phyloP scores from a whole-genome alignment of 164 flowering plant genomes.

The Vitis cinerea region DNA sequence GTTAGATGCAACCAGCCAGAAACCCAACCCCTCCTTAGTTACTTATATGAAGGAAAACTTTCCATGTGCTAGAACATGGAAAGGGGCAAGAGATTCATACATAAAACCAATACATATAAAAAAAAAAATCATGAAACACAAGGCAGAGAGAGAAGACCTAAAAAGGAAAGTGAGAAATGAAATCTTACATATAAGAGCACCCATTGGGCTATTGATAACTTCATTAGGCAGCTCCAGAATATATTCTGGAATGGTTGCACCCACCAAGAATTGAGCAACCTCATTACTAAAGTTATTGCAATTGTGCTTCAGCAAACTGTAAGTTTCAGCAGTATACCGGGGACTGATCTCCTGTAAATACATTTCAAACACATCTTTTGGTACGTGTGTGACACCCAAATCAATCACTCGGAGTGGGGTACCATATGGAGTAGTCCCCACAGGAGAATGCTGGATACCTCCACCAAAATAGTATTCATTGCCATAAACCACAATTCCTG shows the following conservation, averaged over 20 bases:
- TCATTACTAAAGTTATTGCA: slow-evolving; percentile 99
- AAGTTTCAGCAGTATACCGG: slow-evolving; percentile 86
- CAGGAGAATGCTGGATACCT: slow-evolving; percentile 75
- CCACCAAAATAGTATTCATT: slow-evolving; percentile 93
- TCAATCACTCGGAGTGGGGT: slow-evolving; percentile 78
- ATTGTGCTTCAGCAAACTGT: slow-evolving; percentile 78
- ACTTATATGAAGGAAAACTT: no score
- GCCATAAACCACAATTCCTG: slow-evolving; percentile 91
- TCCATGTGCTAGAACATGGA: neutral
- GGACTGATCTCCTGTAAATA: slow-evolving; percentile 88
- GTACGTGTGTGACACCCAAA: slow-evolving; percentile 87
- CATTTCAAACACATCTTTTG: slow-evolving; percentile 83
- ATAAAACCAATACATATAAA: neutral
- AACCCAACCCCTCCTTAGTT: no score
- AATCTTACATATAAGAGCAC: slow-evolving; percentile 77
- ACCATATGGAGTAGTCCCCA: slow-evolving; percentile 83
- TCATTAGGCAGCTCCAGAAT: slow-evolving; percentile 93
- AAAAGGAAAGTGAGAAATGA: neutral
- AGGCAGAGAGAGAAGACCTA: neutral
- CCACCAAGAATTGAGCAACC: slow-evolving; percentile 89
- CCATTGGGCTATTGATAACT: slow-evolving; percentile 93
- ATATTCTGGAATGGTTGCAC: slow-evolving; percentile 72
- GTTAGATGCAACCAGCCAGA: no score
- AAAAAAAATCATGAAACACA: neutral
- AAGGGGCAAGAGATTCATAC: neutral